Conservation (phyloP, 768 basidiomycete species). For the Amanita thiersii region DNA sequence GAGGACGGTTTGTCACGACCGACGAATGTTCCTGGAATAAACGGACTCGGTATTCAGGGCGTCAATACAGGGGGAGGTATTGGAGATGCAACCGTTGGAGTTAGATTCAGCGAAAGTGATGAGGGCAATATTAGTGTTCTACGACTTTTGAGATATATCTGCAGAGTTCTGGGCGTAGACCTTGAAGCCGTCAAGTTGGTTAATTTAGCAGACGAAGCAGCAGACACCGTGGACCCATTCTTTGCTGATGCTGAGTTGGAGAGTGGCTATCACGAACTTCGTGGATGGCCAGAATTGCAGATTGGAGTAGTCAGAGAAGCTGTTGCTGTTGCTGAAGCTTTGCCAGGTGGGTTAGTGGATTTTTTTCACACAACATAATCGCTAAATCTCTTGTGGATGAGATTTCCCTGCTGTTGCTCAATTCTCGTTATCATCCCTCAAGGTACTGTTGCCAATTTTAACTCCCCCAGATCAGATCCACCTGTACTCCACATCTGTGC, state of each 20-base stretch:
- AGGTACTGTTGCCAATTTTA: constrained; percentile 60
- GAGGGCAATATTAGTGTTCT: constrained; percentile 83
- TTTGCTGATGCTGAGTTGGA: constrained; percentile 14
- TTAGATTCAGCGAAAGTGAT: constrained; percentile 64
- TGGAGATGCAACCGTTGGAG: constrained; percentile 51
- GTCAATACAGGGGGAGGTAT: constrained; percentile 23
- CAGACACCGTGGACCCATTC: constrained; percentile 7
- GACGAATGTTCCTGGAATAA: constrained; percentile 28
- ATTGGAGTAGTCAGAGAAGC: constrained; percentile 91
- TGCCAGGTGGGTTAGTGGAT: constrained; percentile 63
- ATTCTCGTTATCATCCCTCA: constrained; percentile 84
- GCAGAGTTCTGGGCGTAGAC: constrained; percentile 75
- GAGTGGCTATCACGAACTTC: constrained; percentile 41
- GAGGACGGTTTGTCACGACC: constrained; percentile 49
- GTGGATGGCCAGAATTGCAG: constrained; percentile 94
- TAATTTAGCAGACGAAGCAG: constrained; percentile 16
- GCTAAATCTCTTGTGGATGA: constrained; percentile 20
- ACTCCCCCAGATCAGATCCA: constrained; percentile 73
- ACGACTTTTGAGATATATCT: constrained; percentile 62
- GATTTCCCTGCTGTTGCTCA: constrained; percentile 83
- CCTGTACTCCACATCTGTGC: constrained; percentile 60
- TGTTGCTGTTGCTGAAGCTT: constrained; percentile 80
- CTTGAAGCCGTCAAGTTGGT: constrained; percentile 61
- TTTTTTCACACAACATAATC: constrained; percentile 1
- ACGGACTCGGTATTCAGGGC: constrained; percentile 43